A percentile compares a stretch with the other conserved stretches of the same genome.
These are phyloP conservation scores for Rhodotorula kratochvilovae DNA, from an alignment of 768 basidiomycete species.

Conservation along the genomic window DNA sequence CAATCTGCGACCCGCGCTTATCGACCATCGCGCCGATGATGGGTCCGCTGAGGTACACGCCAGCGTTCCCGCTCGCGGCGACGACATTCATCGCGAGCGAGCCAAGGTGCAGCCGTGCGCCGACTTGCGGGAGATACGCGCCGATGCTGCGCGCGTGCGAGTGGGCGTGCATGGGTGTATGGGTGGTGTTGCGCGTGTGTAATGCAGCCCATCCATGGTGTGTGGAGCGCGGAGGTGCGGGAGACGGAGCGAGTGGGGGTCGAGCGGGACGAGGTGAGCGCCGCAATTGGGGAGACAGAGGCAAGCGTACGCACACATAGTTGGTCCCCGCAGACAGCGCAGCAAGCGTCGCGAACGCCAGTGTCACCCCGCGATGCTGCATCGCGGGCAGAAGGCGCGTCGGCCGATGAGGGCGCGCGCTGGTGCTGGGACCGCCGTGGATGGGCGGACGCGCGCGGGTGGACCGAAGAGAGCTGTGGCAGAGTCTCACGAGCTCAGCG, in stretches of 20 bases:
- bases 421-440: too few species aligned
- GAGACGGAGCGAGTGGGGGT: too few species aligned
- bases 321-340: constrained; percentile 23
- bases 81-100: constrained; percentile 31
- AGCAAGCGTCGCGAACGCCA: constrained; percentile 7
- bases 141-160: constrained; percentile 2
- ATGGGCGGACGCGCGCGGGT: too few species aligned
- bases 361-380: background rate
- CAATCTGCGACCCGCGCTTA: constrained; percentile 3
- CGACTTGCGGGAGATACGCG: constrained; percentile 24
- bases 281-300: background rate
- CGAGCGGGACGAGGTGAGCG: too few species aligned
- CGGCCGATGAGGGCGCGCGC: too few species aligned
- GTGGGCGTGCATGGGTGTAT: too few species aligned
- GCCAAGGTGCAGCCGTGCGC: constrained; percentile 13
- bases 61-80: constrained; percentile 12
- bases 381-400: background rate
- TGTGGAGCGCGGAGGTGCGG: too few species aligned
- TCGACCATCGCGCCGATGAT: constrained; percentile 27
- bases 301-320: constrained; percentile 15
- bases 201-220: background rate
- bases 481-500: too few species aligned
- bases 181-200: background rate
- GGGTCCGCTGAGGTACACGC: constrained; percentile 32
- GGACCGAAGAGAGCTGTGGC: too few species aligned